Percentiles rank a stretch among this genome's conserved stretches.
Evolutionary conservation across 805 yeast species (phyloP).

Genomic region (Scheffersomyces amazonensis): DNA sequence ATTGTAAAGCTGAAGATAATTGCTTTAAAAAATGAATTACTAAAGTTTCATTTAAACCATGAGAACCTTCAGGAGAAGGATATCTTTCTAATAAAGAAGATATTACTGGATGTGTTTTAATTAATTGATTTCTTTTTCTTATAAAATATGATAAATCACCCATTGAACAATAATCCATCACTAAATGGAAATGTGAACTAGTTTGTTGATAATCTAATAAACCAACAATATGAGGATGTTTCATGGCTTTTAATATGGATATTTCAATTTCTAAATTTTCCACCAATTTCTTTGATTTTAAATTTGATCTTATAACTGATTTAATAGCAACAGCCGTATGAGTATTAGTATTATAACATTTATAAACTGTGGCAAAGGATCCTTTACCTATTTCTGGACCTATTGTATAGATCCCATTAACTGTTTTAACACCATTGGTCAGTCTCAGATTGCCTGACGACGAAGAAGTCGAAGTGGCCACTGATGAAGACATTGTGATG

Average conservation of each 20-base stretch:
- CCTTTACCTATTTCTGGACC: slow-evolving; percentile 93
- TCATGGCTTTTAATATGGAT: slow-evolving; percentile 78
- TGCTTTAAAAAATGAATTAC: slow-evolving; percentile 86
- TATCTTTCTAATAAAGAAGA: slow-evolving; percentile 73
- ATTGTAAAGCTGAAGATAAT: slow-evolving; percentile 77
- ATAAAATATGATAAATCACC: slow-evolving; percentile 92
- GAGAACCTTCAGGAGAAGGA: slow-evolving; percentile 75
- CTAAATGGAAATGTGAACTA: slow-evolving; percentile 72
- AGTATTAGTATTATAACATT: slow-evolving; percentile 59
- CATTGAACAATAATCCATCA: slow-evolving; percentile 95
- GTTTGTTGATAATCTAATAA: slow-evolving; percentile 82
- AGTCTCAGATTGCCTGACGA: too few species aligned
- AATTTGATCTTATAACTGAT: slow-evolving; percentile 76
- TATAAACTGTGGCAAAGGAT: slow-evolving; percentile 92
- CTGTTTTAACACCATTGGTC: too few species aligned
- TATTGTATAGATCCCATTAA: slow-evolving; percentile 50
- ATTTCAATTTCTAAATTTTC: slow-evolving; percentile 94
- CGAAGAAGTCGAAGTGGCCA: too few species aligned
- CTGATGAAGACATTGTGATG: too few species aligned
- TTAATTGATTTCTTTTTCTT: slow-evolving; percentile 67
- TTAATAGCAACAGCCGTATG: slow-evolving; percentile 79
- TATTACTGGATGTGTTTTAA: slow-evolving; percentile 73
- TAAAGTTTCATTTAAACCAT: slow-evolving; percentile 76
- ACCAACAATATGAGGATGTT: slow-evolving; percentile 91
- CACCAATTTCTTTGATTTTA: slow-evolving; percentile 80